phyloP scores from a whole-genome alignment of 2,329 filamentous ascomycete genomes.

The Apiospora kogelbergensis region DNA sequence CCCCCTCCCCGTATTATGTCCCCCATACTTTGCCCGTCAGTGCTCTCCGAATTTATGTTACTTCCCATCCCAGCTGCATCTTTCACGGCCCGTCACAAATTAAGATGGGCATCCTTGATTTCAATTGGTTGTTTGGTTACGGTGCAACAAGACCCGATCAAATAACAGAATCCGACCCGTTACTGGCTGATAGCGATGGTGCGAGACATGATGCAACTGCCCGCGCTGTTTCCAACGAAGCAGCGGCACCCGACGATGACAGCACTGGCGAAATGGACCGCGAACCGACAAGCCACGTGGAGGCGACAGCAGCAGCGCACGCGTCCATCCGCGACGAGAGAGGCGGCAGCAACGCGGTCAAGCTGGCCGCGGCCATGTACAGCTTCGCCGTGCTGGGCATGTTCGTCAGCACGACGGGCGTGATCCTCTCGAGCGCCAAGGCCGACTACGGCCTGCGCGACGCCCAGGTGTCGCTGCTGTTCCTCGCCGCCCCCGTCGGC shows the following conservation, averaged over 20 bases:
- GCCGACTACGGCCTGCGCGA: slow-evolving; percentile 33
- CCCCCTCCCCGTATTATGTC: too few species aligned
- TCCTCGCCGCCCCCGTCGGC: slow-evolving; percentile 41
- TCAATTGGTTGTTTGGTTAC: background rate
- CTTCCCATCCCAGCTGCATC: background rate
- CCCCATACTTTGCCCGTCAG: too few species aligned
- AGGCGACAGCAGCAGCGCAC: background rate
- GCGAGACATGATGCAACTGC: background rate
- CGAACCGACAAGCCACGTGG: background rate
- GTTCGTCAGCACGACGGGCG: slow-evolving; percentile 1
- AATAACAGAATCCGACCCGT: background rate
- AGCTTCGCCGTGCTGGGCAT: slow-evolving; percentile 7
- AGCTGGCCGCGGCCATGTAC: slow-evolving; percentile 9
- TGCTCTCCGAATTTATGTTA: too few species aligned
- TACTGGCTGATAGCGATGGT: background rate
- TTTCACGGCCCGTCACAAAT: background rate
- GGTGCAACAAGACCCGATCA: background rate
- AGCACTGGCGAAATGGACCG: too few species aligned
- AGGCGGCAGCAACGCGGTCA: background rate
- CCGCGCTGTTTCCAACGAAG: background rate
- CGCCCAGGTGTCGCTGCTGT: slow-evolving; percentile 42
- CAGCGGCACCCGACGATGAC: background rate
- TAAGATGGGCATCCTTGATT: background rate
- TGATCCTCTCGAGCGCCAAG: background rate
- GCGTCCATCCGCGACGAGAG: background rate